A percentile compares a stretch with the other conserved stretches of the same genome.
Conservation (phyloP, 1,284 basidiomycete genomes). For the Ustilago tritici region DNA sequence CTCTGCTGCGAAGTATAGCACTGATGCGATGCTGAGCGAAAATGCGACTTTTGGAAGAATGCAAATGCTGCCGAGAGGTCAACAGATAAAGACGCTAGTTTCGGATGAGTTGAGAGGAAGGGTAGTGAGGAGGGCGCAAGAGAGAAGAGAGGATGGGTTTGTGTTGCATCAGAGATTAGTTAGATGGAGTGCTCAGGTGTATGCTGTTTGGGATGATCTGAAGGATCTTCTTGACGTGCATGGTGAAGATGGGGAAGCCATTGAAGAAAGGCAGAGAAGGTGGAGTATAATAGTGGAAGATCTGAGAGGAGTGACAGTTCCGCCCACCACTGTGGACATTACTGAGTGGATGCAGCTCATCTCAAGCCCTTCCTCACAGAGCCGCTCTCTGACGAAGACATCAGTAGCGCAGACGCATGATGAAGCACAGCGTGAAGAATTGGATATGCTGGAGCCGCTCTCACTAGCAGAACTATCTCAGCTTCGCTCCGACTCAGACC, state of each 20-base stretch:
- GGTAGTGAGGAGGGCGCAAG: background rate
- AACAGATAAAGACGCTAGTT: constrained; percentile 38
- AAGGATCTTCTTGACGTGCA: background rate
- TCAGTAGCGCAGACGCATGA: background rate
- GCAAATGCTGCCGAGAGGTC: constrained; percentile 20
- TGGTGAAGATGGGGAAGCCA: background rate
- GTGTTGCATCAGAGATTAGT: constrained; percentile 25
- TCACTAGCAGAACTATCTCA: constrained; percentile 6
- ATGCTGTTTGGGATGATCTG: constrained; percentile 1
- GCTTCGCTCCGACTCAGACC: background rate
- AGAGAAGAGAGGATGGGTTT: background rate
- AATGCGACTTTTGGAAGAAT: background rate
- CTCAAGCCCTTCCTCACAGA: background rate
- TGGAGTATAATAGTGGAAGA: constrained; percentile 10
- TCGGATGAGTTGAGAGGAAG: constrained; percentile 16
- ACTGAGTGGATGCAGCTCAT: constrained; percentile 32
- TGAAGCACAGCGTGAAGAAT: background rate
- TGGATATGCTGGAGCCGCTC: background rate
- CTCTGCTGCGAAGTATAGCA: constrained; percentile 25
- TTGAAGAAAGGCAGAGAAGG: background rate
- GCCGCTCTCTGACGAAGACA: background rate
- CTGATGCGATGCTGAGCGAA: constrained; percentile 26
- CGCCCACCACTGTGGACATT: constrained; percentile 18
- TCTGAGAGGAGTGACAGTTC: background rate
- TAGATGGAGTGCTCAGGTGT: constrained; percentile 17